Evolutionary conservation across 2,329 filamentous ascomycete species (phyloP).

Genomic region (Alternaria sp.): DNA sequence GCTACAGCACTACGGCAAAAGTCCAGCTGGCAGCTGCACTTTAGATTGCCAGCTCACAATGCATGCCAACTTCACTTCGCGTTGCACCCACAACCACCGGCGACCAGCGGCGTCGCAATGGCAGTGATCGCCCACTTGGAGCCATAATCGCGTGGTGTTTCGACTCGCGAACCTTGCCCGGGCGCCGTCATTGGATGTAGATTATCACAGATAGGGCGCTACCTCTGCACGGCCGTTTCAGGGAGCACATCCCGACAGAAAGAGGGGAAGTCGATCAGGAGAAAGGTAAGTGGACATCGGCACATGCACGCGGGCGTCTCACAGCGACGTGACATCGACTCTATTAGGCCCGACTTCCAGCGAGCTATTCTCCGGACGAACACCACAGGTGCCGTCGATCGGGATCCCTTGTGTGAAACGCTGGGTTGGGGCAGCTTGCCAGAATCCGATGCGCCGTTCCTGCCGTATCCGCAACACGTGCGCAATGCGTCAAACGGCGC

Average conservation of each 20-base stretch:
- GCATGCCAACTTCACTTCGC: not conserved
- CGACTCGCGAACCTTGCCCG: conserved; percentile 6
- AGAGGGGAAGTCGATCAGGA: conserved; percentile 18
- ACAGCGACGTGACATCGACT: not conserved
- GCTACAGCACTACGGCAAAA: not conserved
- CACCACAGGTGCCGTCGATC: conserved; percentile 8
- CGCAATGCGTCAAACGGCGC: conserved; percentile 3
- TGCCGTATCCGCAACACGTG: conserved; percentile 15
- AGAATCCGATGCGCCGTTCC: conserved; percentile 17
- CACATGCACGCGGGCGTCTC: conserved; percentile 1
- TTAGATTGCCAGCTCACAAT: not conserved
- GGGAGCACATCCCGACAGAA: conserved; percentile 11
- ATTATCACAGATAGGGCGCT: conserved; percentile 5
- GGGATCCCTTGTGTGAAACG: not conserved
- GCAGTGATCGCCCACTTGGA: conserved; percentile 11
- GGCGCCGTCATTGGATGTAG: conserved; percentile 8
- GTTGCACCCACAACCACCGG: not conserved
- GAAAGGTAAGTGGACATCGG: conserved; percentile 6
- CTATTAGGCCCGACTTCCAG: conserved; percentile 1
- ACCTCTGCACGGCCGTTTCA: conserved; percentile 21
- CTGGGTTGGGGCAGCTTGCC: conserved; percentile 8
- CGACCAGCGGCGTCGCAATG: conserved; percentile 2
- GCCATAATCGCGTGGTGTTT: conserved; percentile 7
- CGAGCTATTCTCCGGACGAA: conserved; percentile 2
- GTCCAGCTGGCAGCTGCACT: not conserved